These are phyloP conservation scores for Mycotypha africana DNA, from an alignment of 371 early-diverging fungal genomes.

Conservation along the genomic window DNA sequence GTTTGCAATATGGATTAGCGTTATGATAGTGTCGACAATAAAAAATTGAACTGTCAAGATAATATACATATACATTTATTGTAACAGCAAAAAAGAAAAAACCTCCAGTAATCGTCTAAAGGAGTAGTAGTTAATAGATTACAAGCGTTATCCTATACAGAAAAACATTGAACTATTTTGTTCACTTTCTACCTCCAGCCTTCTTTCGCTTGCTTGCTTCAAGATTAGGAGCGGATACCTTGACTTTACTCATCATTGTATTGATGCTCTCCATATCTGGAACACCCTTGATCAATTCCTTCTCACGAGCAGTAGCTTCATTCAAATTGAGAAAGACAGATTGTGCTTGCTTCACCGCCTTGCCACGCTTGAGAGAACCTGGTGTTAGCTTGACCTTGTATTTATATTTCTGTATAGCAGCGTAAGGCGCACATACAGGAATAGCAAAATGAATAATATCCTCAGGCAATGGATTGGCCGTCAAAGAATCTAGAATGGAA, in stretches of 20 bases:
- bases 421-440: constrained; percentile 96
- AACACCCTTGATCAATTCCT: constrained; percentile 76
- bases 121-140: no score
- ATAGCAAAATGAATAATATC: constrained; percentile 88
- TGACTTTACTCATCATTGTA: constrained; percentile 85
- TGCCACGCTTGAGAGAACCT: constrained; percentile 96
- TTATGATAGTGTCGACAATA: no score
- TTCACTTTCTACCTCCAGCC: constrained; percentile 15
- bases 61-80: no score
- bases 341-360: constrained; percentile 50
- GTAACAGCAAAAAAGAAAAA: no score
- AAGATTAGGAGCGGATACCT: constrained; percentile 73
- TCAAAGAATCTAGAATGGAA: constrained; percentile 73
- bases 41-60: no score
- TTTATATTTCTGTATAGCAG: constrained; percentile 82
- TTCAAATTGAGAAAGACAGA: constrained; percentile 49
- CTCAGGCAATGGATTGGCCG: constrained; percentile 68
- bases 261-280: constrained; percentile 79
- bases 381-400: constrained; percentile 96
- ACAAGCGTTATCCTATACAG: no score
- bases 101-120: no score
- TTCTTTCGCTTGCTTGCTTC: constrained; percentile 64
- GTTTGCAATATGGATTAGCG: no score
- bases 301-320: constrained; percentile 60
- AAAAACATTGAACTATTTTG: no score